phyloP scores from a whole-genome alignment of 257 asterid species.

The Penstemon barbatus region DNA sequence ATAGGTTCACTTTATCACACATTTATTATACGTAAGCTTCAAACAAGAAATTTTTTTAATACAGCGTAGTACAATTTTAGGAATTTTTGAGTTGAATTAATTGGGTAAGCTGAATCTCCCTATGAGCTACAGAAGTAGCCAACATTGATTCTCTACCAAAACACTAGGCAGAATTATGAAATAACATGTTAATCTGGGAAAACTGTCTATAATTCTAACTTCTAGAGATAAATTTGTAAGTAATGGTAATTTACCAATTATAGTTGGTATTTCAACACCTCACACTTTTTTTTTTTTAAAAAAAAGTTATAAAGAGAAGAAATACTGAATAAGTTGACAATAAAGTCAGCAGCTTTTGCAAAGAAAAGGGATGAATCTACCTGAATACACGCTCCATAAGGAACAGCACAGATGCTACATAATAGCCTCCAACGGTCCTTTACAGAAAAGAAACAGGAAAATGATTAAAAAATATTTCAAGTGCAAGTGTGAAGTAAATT shows the following conservation, averaged over 20 bases:
- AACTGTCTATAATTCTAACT: not conserved
- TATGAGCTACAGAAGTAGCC: not conserved
- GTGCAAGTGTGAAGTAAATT: conserved; percentile 19
- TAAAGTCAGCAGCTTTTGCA: conserved; percentile 8
- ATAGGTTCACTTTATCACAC: not conserved
- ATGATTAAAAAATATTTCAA: conserved; percentile 21
- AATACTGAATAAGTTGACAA: not conserved
- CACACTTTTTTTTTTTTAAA: not conserved
- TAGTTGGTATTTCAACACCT: conserved; percentile 18
- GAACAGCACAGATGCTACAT: conserved; percentile 87
- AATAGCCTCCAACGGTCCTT: conserved; percentile 98
- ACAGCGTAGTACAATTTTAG: not conserved
- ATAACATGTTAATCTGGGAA: not conserved
- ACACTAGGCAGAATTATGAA: conserved; percentile 7
- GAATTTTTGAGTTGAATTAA: conserved; percentile 21
- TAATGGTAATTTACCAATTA: not conserved
- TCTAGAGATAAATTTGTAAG: not conserved
- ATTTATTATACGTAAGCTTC: not conserved
- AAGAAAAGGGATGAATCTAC: conserved; percentile 42
- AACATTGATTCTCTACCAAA: conserved; percentile 9
- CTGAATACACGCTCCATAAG: conserved; percentile 99
- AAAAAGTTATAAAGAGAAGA: conserved; percentile 7
- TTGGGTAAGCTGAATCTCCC: not conserved
- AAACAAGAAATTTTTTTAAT: not conserved
- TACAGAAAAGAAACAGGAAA: conserved; percentile 26